phyloP scores from a whole-genome alignment of 108 stramenopile species.

The Schizochytrium sp. region DNA sequence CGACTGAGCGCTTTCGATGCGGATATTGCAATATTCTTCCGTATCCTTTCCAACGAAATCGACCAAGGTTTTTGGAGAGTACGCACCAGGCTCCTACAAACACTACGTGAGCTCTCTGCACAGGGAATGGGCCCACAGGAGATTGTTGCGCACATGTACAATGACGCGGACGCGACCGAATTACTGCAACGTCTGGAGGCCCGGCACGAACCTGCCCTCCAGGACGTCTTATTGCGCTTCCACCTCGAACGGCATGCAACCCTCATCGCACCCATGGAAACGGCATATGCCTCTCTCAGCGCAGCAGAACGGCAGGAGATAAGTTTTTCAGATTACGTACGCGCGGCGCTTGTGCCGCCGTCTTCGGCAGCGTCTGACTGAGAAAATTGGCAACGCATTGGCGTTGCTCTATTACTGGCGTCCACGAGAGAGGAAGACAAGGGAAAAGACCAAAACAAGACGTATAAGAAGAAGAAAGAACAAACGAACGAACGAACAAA shows the following conservation, averaged over 20 bases:
- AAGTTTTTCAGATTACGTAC: background rate
- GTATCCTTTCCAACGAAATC: background rate
- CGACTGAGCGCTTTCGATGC: background rate
- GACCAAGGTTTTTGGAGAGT: constrained; percentile 7
- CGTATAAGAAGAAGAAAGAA: background rate
- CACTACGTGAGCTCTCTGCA: background rate
- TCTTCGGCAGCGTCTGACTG: too few relatives aligned
- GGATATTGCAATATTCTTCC: background rate
- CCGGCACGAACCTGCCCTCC: background rate
- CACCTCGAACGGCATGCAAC: background rate
- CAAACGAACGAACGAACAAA: background rate
- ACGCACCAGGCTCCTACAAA: background rate
- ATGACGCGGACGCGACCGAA: background rate
- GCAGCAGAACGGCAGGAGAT: background rate
- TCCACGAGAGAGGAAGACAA: background rate
- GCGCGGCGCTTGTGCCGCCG: background rate
- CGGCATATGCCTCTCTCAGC: background rate
- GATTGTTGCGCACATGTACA: constrained; percentile 13
- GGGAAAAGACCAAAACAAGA: background rate
- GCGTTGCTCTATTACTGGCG: too few relatives aligned
- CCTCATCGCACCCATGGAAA: background rate
- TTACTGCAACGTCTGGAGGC: background rate
- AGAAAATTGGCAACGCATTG: too few relatives aligned
- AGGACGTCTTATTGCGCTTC: background rate
- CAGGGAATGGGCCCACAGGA: background rate